These are phyloP conservation scores for Eucalyptus viminalis DNA, from an alignment of 345 rosid species.

Conservation along the genomic window DNA sequence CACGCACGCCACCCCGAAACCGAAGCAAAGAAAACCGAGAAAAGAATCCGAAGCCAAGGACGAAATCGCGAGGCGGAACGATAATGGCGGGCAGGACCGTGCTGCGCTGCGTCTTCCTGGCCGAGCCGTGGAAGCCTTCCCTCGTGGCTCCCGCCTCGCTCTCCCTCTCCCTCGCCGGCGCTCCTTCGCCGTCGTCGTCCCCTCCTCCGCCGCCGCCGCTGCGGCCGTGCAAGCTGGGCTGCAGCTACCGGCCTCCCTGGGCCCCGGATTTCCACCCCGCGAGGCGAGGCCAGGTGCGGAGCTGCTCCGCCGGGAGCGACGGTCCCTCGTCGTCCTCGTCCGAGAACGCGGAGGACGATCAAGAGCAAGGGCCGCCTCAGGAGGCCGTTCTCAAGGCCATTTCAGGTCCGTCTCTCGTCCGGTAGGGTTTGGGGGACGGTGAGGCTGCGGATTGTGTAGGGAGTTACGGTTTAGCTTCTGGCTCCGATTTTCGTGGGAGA, in stretches of 20 bases:
- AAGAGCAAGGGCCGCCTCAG: conserved; percentile 76
- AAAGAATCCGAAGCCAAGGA: not conserved
- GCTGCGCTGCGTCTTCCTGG: conserved; percentile 37
- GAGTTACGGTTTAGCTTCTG: not conserved
- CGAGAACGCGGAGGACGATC: conserved; percentile 10
- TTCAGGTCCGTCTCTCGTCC: conserved; percentile 38
- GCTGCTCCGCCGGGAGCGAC: conserved; percentile 18
- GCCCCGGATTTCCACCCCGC: conserved; percentile 7
- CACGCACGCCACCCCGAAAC: not conserved
- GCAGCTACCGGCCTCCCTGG: conserved; percentile 12
- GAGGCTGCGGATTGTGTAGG: not conserved
- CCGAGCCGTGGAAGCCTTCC: conserved; percentile 46
- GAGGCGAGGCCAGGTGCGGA: not conserved
- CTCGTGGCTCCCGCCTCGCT: conserved; percentile 12
- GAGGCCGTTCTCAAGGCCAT: conserved; percentile 95
- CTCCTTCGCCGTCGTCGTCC: not conserved
- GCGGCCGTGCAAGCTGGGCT: not conserved
- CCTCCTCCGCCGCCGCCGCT: not conserved
- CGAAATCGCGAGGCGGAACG: not conserved
- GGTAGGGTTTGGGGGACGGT: not conserved
- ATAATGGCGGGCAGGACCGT: conserved; percentile 69
- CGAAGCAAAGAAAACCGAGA: not conserved
- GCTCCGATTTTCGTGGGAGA: not conserved
- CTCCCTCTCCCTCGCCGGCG: conserved; percentile 5
- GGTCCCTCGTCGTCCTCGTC: not conserved